These are phyloP conservation scores for Sistotremastrum niveocremeum DNA, from an alignment of 768 basidiomycete species.

Conservation along the genomic window DNA sequence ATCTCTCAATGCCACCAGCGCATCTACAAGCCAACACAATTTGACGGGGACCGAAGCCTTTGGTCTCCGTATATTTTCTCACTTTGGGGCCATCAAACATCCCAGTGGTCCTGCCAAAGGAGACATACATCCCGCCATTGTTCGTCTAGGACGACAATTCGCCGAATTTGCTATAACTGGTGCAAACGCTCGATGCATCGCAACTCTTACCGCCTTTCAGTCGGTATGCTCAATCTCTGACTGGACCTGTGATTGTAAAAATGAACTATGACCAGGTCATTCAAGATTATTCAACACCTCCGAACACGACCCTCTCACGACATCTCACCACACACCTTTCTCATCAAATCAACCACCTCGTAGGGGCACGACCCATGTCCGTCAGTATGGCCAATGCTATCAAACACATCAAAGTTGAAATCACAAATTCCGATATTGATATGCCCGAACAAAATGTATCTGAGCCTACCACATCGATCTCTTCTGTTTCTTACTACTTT, in stretches of 20 bases:
- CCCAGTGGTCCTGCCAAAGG: constrained; percentile 38
- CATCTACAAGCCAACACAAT: not conserved
- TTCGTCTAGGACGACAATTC: constrained; percentile 80
- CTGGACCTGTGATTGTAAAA: not conserved
- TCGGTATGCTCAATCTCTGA: constrained; percentile 37
- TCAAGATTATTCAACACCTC: constrained; percentile 78
- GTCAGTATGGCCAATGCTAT: constrained; percentile 93
- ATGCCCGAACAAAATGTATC: constrained; percentile 87
- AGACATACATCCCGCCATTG: constrained; percentile 82
- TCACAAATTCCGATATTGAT: constrained; percentile 85
- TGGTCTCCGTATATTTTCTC: constrained; percentile 73
- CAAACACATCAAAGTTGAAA: constrained; percentile 88
- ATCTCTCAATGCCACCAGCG: constrained; percentile 9
- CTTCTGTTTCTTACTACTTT: constrained; percentile 2
- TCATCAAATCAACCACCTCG: constrained; percentile 84
- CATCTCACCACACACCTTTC: constrained; percentile 88
- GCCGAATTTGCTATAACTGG: constrained; percentile 87
- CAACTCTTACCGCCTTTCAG: constrained; percentile 83
- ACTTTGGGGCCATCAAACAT: constrained; percentile 50
- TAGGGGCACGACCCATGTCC: constrained; percentile 79
- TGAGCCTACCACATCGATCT: constrained; percentile 8
- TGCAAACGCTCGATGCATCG: constrained; percentile 91
- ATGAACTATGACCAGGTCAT: constrained; percentile 49
- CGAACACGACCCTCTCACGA: constrained; percentile 73
- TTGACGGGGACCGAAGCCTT: constrained; percentile 26